Percentiles rank a stretch among this genome's conserved stretches.
Evolutionary conservation across 2,329 filamentous ascomycete species (phyloP).

Genomic region (Cladosporium velox): DNA sequence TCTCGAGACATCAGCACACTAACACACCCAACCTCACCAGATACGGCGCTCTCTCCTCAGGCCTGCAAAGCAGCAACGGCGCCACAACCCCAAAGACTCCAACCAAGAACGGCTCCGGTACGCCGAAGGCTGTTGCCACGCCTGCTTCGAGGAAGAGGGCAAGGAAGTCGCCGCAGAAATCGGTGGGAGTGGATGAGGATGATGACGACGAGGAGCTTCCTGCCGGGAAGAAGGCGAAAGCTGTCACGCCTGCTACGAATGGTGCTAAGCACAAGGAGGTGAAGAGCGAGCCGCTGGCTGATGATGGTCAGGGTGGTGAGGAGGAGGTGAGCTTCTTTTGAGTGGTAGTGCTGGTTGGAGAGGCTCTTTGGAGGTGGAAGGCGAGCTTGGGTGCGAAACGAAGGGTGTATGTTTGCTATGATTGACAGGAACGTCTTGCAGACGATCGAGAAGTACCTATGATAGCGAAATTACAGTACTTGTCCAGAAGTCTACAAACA

Average conservation of each 20-base stretch:
- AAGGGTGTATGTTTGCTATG: too few relatives aligned
- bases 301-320: not conserved
- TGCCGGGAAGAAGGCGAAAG: conserved; percentile 5
- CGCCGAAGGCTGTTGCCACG: conserved; percentile 2
- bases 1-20: not conserved
- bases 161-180: conserved; percentile 15
- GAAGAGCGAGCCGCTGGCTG: not conserved
- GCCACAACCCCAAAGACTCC: conserved; percentile 1
- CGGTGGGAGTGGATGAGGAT: conserved; percentile 8
- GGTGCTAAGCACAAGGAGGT: not conserved
- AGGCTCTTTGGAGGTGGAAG: not conserved
- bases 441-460: too few relatives aligned
- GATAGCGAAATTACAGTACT: too few relatives aligned
- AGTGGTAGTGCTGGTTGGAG: too few relatives aligned
- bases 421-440: not conserved
- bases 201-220: not conserved
- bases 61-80: conserved; percentile 4
- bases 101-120: not conserved
- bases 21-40: not conserved
- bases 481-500: too few relatives aligned
- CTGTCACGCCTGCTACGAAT: not conserved
- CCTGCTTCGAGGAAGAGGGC: conserved; percentile 19
- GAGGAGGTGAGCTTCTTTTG: conserved; percentile 10
- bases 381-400: not conserved
- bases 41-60: conserved; percentile 17